phyloP scores from a whole-genome alignment of 1,139 yeast species.

The Geotrichum carabidarum region DNA sequence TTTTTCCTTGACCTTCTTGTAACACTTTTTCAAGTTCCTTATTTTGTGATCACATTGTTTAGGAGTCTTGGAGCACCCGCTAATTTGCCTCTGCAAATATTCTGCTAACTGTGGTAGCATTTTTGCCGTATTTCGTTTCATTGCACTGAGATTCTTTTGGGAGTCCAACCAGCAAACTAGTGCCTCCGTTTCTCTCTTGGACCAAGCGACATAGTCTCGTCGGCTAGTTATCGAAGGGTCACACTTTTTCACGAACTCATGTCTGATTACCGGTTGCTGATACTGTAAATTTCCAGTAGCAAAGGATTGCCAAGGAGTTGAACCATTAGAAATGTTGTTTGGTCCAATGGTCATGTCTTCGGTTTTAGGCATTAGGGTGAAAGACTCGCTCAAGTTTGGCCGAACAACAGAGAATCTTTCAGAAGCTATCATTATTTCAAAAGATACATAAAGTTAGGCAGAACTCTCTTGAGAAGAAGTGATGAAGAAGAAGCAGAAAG shows the following conservation, averaged over 20 bases:
- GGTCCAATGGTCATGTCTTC: neutral
- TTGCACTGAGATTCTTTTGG: conserved; percentile 11
- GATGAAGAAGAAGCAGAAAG: neutral
- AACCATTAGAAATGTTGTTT: neutral
- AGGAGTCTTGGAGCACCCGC: conserved; percentile 17
- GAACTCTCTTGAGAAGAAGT: neutral
- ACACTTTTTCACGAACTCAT: neutral
- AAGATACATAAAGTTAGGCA: neutral
- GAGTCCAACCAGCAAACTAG: conserved; percentile 15
- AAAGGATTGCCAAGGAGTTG: neutral
- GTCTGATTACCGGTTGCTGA: neutral
- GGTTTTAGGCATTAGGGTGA: neutral
- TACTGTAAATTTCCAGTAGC: neutral
- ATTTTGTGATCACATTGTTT: conserved; percentile 19
- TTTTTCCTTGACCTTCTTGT: conserved; percentile 15
- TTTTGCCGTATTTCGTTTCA: conserved; percentile 14
- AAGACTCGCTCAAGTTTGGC: neutral
- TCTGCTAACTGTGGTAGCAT: conserved; percentile 14
- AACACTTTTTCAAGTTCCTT: conserved; percentile 16
- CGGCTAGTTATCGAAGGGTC: neutral
- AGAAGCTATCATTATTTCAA: neutral
- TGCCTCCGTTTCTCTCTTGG: conserved; percentile 16
- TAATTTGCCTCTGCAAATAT: conserved; percentile 5
- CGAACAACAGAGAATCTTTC: neutral
- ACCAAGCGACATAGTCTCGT: conserved; percentile 18